Evolutionary conservation across 768 basidiomycete species (phyloP), one percentile per base, ranked within the genome.

Genomic region (Coprinopsis sp.): DNA sequence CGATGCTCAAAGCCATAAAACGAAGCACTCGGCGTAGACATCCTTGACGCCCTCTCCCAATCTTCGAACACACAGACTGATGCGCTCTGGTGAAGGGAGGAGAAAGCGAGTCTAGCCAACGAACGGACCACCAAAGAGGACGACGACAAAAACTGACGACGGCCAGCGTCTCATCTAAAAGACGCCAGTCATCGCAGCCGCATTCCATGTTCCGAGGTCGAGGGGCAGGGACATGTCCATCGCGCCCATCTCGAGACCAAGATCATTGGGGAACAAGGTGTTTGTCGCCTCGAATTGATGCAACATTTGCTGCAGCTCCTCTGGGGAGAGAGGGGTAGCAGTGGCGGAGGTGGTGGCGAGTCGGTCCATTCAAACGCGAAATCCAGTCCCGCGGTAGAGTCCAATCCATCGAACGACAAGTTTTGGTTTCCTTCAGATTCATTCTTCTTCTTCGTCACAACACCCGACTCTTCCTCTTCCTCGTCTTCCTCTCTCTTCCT

Each of bases 221-320:
- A 42, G 11, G 27, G 40, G 22, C 12, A 39, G 8, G 30, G 8
- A 8, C 30, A 16, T 34, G 27, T n/a, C 33, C 16, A 41, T 6
- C 21, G n/a, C 12, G 21, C 47, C 29, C 25, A 25, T 48, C 23
- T 53, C 50, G 30, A 56, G 49, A 23, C 50, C 52, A 31, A 51
- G 43, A 33, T 50, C 46, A 40, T 50, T 52, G 33, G 8, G 47
- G 42, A 44, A 49, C 27, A 28, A 30, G 13, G 49, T 33, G 42
- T 55, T 51, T 18, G 51, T 33, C 29, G 41, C 47, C 44, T 55
- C 51, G 34, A 47, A 33, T 31, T 57, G 50, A 44, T 41, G 47
- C 47, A 51, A 46, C 54, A 44, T 55, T 53, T 31, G 55, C 54
- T 31, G 49, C 49, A 47, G 53, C 46, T 55, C 63, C 58, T 54